Conservation (phyloP, 768 basidiomycete genomes). For the Lyophyllum semitale region DNA sequence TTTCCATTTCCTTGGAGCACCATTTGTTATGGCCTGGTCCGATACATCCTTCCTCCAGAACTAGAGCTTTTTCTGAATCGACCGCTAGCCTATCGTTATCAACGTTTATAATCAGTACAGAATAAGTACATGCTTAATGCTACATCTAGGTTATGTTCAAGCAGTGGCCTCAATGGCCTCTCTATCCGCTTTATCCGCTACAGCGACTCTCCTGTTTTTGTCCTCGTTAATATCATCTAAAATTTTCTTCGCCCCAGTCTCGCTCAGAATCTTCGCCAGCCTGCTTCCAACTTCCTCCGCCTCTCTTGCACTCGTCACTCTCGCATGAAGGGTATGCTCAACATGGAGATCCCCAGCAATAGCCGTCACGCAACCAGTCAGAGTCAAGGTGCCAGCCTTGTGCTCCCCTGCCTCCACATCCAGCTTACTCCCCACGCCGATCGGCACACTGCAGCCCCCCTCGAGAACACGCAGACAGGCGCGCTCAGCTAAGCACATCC, state of each 20-base stretch:
- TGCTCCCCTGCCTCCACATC: slow-evolving; percentile 26
- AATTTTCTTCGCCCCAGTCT: slow-evolving; percentile 74
- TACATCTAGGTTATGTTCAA: background rate
- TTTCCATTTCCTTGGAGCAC: slow-evolving; percentile 21
- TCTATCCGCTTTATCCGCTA: slow-evolving; percentile 37
- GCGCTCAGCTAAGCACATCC: slow-evolving; percentile 82
- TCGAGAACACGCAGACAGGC: slow-evolving; percentile 88
- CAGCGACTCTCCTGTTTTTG: slow-evolving; percentile 48
- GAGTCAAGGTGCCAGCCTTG: slow-evolving; percentile 45
- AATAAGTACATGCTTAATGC: slow-evolving; percentile 3
- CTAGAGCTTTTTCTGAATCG: background rate
- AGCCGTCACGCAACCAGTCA: slow-evolving; percentile 85
- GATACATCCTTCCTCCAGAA: slow-evolving; percentile 22
- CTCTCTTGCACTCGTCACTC: slow-evolving; percentile 53
- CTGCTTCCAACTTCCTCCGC: slow-evolving; percentile 69
- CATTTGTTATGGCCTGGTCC: slow-evolving; percentile 26
- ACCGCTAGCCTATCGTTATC: background rate
- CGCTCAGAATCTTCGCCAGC: slow-evolving; percentile 66
- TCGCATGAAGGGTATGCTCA: slow-evolving; percentile 56
- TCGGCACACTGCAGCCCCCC: slow-evolving; percentile 97
- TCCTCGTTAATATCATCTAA: slow-evolving; percentile 82
- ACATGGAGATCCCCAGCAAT: slow-evolving; percentile 76
- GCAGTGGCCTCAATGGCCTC: slow-evolving; percentile 1
- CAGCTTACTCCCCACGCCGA: slow-evolving; percentile 71
- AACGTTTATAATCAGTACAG: background rate